Conservation (phyloP, 495 filamentous ascomycete species). For the Hapsidospora chrysogenum region DNA sequence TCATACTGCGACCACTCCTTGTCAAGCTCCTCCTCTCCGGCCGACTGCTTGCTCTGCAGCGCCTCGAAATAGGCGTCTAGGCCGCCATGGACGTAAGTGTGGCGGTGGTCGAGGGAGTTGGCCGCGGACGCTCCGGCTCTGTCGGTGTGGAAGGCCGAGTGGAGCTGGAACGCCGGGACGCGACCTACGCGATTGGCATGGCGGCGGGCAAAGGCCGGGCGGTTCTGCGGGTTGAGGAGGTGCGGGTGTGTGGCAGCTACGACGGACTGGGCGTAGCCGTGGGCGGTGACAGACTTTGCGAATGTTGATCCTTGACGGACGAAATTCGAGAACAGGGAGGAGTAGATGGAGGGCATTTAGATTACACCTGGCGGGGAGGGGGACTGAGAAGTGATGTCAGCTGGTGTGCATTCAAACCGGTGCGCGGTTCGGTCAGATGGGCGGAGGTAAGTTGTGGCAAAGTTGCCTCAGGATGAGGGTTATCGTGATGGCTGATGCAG, state of each 20-base stretch:
- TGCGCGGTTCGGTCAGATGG: too few relatives aligned
- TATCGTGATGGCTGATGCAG: not conserved
- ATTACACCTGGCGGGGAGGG: constrained; percentile 25
- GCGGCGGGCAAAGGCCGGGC: constrained; percentile 35
- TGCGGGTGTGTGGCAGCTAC: constrained; percentile 81
- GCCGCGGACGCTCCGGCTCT: constrained; percentile 12
- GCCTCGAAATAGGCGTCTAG: constrained; percentile 81
- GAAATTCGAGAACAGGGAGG: constrained; percentile 56
- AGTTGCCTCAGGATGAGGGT: constrained; percentile 1
- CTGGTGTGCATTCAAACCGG: too few relatives aligned
- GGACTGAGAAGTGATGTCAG: constrained; percentile 1
- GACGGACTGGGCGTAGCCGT: constrained; percentile 94
- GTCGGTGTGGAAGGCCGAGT: constrained; percentile 54
- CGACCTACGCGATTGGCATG: constrained; percentile 35
- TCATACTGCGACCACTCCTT: constrained; percentile 86
- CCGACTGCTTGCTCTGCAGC: constrained; percentile 62
- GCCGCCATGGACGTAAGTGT: constrained; percentile 28
- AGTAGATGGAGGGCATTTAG: constrained; percentile 47
- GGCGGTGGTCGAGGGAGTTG: constrained; percentile 20
- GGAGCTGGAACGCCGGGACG: constrained; percentile 42
- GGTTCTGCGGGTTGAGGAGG: constrained; percentile 56
- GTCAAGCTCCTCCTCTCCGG: constrained; percentile 35
- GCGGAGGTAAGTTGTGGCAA: too few relatives aligned
- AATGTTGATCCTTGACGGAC: constrained; percentile 73
- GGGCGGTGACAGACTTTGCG: constrained; percentile 73